Percentiles rank a stretch among this genome's conserved stretches.
These are phyloP conservation scores for Fusarium pseudograminearum DNA, from an alignment of 2,329 filamentous ascomycete species.

Conservation along the genomic window DNA sequence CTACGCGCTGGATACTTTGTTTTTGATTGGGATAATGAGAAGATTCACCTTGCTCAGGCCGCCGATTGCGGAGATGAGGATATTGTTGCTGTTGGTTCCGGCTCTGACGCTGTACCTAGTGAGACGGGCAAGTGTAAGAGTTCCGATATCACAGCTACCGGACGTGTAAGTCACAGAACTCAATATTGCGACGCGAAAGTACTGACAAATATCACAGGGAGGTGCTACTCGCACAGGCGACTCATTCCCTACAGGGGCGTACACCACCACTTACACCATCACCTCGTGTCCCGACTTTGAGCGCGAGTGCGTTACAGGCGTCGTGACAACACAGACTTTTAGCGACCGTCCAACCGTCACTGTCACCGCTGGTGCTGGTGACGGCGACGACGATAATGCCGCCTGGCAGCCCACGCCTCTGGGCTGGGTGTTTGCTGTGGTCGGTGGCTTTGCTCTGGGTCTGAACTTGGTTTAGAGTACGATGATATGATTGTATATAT, in stretches of 20 bases:
- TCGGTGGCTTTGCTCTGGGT: slow-evolving; percentile 43
- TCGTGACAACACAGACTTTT: slow-evolving; percentile 46
- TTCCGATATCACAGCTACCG: slow-evolving; percentile 42
- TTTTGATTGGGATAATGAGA: slow-evolving; percentile 60
- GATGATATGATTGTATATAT: slow-evolving; percentile 31
- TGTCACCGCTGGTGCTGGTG: slow-evolving; percentile 34
- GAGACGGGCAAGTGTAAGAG: slow-evolving; percentile 54
- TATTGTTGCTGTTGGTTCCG: slow-evolving; percentile 53
- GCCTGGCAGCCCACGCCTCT: slow-evolving; percentile 33
- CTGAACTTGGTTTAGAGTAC: slow-evolving; percentile 43
- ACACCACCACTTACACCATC: slow-evolving; percentile 48
- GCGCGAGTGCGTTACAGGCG: slow-evolving; percentile 42
- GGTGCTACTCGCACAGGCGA: slow-evolving; percentile 17
- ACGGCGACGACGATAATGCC: slow-evolving; percentile 32
- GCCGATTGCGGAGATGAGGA: slow-evolving; percentile 56
- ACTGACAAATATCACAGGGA: slow-evolving; percentile 12
- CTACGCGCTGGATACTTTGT: slow-evolving; percentile 60
- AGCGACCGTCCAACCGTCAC: slow-evolving; percentile 37
- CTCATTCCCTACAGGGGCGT: slow-evolving; percentile 32
- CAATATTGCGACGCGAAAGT: background rate
- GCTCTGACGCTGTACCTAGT: slow-evolving; percentile 50
- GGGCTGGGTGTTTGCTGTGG: slow-evolving; percentile 34
- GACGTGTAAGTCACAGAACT: slow-evolving; percentile 7
- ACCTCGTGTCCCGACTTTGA: slow-evolving; percentile 46
- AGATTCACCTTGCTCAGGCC: slow-evolving; percentile 57